Conservation (phyloP, 257 asterid genomes). For the Lycium barbarum region DNA sequence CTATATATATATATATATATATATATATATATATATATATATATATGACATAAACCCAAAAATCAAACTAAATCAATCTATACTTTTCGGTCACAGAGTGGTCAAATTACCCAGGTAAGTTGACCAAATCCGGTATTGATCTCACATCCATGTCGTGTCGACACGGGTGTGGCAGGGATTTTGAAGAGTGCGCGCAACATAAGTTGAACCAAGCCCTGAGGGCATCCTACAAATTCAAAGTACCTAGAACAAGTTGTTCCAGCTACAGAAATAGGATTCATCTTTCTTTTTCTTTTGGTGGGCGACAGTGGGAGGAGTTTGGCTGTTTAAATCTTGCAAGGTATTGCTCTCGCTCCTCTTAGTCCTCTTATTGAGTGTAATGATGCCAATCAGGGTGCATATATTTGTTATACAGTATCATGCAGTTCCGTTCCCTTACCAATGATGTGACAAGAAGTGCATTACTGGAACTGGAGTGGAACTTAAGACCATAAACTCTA, state of each 20-base stretch:
- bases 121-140: too few relatives aligned
- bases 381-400: background rate
- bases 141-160: too few relatives aligned
- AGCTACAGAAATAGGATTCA: background rate
- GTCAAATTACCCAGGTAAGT: too few relatives aligned
- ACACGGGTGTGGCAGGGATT: too few relatives aligned
- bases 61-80: too few relatives aligned
- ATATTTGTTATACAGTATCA: constrained; percentile 15
- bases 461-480: background rate
- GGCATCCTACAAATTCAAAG: background rate
- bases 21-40: too few relatives aligned
- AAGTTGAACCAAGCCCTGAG: background rate
- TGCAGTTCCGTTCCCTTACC: background rate
- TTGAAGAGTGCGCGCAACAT: too few relatives aligned
- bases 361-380: background rate
- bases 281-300: background rate
- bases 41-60: too few relatives aligned
- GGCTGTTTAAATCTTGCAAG: background rate
- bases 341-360: background rate
- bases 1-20: too few relatives aligned
- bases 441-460: background rate
- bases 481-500: constrained; percentile 10
- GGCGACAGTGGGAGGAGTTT: background rate
- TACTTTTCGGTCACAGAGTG: too few relatives aligned
- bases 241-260: background rate